These are phyloP conservation scores for Mycena albidolilacea DNA, from an alignment of 768 basidiomycete species.

Conservation along the genomic window DNA sequence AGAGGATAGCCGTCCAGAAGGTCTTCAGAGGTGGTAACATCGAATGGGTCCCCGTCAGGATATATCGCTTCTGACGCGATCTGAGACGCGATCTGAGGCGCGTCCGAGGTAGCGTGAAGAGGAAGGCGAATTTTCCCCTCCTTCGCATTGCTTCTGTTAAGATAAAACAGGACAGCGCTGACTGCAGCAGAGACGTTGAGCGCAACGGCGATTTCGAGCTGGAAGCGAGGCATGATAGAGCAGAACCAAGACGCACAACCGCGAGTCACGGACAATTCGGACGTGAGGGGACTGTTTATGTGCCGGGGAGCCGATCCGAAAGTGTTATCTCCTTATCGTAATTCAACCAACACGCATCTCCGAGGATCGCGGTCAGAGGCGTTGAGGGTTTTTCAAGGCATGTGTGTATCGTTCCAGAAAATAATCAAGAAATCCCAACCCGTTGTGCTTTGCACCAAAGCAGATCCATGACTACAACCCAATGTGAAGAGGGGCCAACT, in stretches of 20 bases:
- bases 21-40: constrained; percentile 82
- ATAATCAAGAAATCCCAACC: too few species aligned
- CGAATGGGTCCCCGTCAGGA: constrained; percentile 67
- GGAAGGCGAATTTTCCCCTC: constrained; percentile 71
- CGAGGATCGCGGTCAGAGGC: too few species aligned
- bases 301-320: too few species aligned
- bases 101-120: constrained; percentile 46
- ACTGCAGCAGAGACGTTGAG: constrained; percentile 58
- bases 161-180: constrained; percentile 61
- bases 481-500: too few species aligned
- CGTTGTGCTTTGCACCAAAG: too few species aligned
- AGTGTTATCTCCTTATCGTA: too few species aligned
- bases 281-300: too few species aligned
- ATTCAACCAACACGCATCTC: too few species aligned
- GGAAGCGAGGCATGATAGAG: constrained; percentile 69
- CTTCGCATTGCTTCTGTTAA: constrained; percentile 50
- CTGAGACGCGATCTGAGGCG: background rate
- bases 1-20: constrained; percentile 76
- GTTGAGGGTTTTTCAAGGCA: too few species aligned
- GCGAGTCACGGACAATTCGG: constrained; percentile 1
- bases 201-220: constrained; percentile 66
- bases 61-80: too few species aligned
- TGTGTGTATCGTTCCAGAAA: too few species aligned
- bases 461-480: too few species aligned
- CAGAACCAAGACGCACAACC: background rate